phyloP scores from a whole-genome alignment of 352 stramenopile genomes.

The Phytopythium litorale region DNA sequence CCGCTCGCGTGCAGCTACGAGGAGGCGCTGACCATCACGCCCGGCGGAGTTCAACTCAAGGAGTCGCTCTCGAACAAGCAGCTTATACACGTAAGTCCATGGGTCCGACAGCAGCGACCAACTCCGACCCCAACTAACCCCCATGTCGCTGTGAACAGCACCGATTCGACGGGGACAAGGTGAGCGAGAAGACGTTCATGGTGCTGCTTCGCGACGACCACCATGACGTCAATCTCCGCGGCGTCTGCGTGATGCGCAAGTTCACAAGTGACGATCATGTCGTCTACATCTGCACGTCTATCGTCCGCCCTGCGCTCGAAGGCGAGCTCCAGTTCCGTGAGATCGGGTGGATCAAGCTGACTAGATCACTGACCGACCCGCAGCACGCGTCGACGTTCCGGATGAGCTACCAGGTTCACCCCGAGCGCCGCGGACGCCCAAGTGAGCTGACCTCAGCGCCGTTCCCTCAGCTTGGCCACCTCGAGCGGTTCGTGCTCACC shows the following conservation, averaged over 20 bases:
- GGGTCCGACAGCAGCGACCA: background rate
- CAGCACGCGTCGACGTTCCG: background rate
- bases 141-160: background rate
- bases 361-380: background rate
- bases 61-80: constrained; percentile 2
- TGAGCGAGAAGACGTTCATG: constrained; percentile 5
- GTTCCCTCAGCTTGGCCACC: background rate
- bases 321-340: constrained; percentile 1
- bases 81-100: background rate
- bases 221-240: constrained; percentile 1
- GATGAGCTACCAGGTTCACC: constrained; percentile 2
- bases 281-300: constrained; percentile 3
- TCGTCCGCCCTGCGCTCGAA: background rate
- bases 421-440: background rate
- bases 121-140: background rate
- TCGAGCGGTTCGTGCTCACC: constrained; percentile 5
- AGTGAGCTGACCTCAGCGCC: background rate
- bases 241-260: constrained; percentile 6
- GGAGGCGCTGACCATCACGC: background rate
- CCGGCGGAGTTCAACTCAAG: background rate
- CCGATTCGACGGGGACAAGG: background rate
- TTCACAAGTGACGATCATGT: background rate
- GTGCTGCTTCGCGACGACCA: constrained; percentile 2
- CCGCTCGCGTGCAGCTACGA: constrained; percentile 4
- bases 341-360: constrained; percentile 1